These are phyloP conservation scores for Lepidium africanum DNA, from an alignment of 345 rosid genomes.

Conservation along the genomic window DNA sequence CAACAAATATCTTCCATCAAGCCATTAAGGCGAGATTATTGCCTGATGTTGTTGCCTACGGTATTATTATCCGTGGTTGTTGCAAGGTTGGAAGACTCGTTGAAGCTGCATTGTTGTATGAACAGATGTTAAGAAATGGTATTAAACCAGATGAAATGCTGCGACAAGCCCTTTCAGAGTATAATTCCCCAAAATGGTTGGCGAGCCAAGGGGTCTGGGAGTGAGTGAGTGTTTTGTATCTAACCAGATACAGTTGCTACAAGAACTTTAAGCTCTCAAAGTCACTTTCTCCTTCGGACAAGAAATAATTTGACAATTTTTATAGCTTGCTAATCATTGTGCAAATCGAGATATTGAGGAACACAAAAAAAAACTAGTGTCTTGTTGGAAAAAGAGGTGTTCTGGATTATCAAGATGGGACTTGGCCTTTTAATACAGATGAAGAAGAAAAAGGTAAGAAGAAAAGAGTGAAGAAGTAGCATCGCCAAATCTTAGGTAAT, in stretches of 20 bases:
- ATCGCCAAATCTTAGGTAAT: background rate
- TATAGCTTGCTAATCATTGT: background rate
- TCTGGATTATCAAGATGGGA: background rate
- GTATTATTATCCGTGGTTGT: constrained; percentile 41
- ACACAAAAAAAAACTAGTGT: background rate
- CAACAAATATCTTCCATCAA: constrained; percentile 28
- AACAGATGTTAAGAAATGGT: constrained; percentile 32
- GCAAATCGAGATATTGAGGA: background rate
- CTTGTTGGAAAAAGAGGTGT: background rate
- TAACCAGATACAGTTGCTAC: background rate
- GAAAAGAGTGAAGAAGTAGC: background rate
- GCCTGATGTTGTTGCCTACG: constrained; percentile 45
- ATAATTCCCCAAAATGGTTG: constrained; percentile 23
- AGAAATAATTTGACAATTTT: background rate
- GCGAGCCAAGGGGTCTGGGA: background rate
- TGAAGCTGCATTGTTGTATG: constrained; percentile 39
- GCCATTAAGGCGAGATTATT: constrained; percentile 30
- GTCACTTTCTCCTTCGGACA: background rate
- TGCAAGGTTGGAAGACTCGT: constrained; percentile 39
- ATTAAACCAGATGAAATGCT: constrained; percentile 37
- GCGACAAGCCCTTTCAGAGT: constrained; percentile 26
- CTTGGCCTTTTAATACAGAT: background rate
- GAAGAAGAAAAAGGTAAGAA: background rate
- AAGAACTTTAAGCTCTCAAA: background rate
- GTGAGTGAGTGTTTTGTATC: background rate